These are phyloP conservation scores for Salix arbutifolia DNA, from an alignment of 345 rosid genomes.

Conservation along the genomic window DNA sequence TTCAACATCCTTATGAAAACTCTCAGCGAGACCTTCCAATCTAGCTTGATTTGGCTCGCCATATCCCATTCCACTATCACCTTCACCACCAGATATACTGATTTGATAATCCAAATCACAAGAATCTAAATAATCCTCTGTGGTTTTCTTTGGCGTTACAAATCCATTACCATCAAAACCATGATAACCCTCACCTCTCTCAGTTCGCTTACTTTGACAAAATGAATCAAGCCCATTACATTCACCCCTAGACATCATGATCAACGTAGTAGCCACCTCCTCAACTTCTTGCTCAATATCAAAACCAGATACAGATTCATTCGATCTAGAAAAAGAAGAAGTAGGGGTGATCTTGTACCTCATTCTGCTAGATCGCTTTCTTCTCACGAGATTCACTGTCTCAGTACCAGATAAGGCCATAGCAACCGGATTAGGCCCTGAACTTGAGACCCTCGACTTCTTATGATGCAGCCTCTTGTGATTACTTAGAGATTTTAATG, in stretches of 20 bases:
- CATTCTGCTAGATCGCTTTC: conserved; percentile 45
- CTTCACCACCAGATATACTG: conserved; percentile 14
- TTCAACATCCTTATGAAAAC: neutral
- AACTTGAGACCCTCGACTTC: conserved; percentile 4
- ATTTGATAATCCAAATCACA: conserved; percentile 16
- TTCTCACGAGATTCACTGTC: conserved; percentile 24
- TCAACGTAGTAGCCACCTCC: conserved; percentile 51
- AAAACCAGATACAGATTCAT: conserved; percentile 32
- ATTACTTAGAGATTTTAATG: conserved; percentile 28
- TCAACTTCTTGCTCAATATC: conserved; percentile 38
- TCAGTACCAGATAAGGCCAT: conserved; percentile 21
- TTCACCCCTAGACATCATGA: conserved; percentile 49
- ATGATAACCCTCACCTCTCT: conserved; percentile 2
- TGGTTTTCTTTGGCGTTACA: conserved; percentile 21
- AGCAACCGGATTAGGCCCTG: conserved; percentile 15
- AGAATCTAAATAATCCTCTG: conserved; percentile 13
- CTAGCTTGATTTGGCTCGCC: conserved; percentile 9
- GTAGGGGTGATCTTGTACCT: conserved; percentile 43
- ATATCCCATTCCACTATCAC: conserved; percentile 12
- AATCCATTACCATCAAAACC: conserved; percentile 11
- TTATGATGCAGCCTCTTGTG: conserved; percentile 33
- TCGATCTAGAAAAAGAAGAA: conserved; percentile 42
- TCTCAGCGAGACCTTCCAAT: conserved; percentile 13
- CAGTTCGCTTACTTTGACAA: neutral
- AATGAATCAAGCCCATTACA: conserved; percentile 20